These are phyloP conservation scores for Warburgia ugandensis DNA, from an alignment of 164 flowering plant species.

Conservation along the genomic window DNA sequence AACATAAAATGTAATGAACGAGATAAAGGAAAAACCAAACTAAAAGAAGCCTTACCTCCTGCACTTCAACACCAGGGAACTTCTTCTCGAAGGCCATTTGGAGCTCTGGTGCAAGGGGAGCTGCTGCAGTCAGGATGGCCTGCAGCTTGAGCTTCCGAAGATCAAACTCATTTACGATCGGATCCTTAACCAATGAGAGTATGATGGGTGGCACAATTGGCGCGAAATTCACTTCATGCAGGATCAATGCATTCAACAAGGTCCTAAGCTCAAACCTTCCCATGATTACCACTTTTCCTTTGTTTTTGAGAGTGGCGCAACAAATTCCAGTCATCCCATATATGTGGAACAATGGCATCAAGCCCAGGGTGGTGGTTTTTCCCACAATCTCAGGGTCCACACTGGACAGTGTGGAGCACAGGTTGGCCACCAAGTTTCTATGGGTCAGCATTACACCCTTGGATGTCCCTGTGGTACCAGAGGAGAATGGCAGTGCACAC, in stretches of 20 bases:
- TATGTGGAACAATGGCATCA: slow-evolving; percentile 94
- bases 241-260: slow-evolving; percentile 59
- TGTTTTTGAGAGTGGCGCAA: slow-evolving; percentile 73
- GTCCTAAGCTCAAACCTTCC: slow-evolving; percentile 62
- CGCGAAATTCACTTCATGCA: slow-evolving; percentile 70
- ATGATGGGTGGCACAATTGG: slow-evolving; percentile 97
- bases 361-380: slow-evolving; percentile 64
- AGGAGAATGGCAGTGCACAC: slow-evolving; percentile 95
- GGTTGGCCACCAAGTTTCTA: slow-evolving; percentile 74
- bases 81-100: slow-evolving; percentile 59
- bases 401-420: slow-evolving; percentile 82
- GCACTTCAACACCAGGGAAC: slow-evolving; percentile 84
- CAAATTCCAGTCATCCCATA: slow-evolving; percentile 89
- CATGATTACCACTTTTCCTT: slow-evolving; percentile 94
- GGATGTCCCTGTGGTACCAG: slow-evolving; percentile 93
- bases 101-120: slow-evolving; percentile 92
- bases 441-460: slow-evolving; percentile 97
- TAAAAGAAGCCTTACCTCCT: no score
- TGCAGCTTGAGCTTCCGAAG: slow-evolving; percentile 57
- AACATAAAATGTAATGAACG: no score
- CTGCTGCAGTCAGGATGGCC: slow-evolving; percentile 92
- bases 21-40: no score
- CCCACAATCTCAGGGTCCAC: slow-evolving; percentile 67
- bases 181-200: slow-evolving; percentile 67
- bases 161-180: slow-evolving; percentile 78